phyloP scores from a whole-genome alignment of 2,329 filamentous ascomycete genomes.

The Diplodia intermedia region DNA sequence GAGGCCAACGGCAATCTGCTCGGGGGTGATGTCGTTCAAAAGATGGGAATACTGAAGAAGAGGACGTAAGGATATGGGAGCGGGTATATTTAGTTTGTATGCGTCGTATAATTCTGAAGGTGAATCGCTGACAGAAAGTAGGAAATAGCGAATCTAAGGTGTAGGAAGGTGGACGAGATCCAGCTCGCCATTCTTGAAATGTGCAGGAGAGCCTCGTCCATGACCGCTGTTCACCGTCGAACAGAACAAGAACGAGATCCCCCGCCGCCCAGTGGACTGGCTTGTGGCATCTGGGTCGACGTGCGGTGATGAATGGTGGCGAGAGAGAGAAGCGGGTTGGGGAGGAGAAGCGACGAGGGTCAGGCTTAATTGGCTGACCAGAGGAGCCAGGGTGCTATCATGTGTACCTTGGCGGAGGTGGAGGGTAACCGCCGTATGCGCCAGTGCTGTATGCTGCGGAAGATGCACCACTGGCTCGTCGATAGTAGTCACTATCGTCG shows the following conservation, averaged over 20 bases:
- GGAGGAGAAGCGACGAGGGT: not conserved
- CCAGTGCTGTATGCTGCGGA: not conserved
- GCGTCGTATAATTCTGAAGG: conserved; percentile 3
- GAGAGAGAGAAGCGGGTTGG: too few relatives aligned
- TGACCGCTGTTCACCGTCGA: too few relatives aligned
- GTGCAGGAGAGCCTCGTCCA: not conserved
- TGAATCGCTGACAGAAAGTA: conserved; percentile 1
- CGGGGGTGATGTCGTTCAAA: not conserved
- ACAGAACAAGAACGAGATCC: too few relatives aligned
- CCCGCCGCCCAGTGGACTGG: too few relatives aligned
- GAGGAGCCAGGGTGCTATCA: not conserved
- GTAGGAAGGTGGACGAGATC: conserved; percentile 15
- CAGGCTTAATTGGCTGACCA: not conserved
- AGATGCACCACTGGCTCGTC: not conserved
- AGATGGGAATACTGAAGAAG: conserved; percentile 2
- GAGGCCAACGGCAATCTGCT: conserved; percentile 21
- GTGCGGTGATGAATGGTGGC: too few relatives aligned
- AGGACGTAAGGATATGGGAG: conserved; percentile 5
- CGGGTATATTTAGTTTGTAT: conserved; percentile 28
- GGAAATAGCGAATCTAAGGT: conserved; percentile 14
- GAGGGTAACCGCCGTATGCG: conserved; percentile 24
- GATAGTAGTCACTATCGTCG: conserved; percentile 20
- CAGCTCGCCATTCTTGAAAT: conserved; percentile 13
- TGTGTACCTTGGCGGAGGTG: conserved; percentile 25
- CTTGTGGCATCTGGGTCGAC: too few relatives aligned